Conservation (phyloP, 208 protist species). For the Acanthamoeba rhysodes region DNA sequence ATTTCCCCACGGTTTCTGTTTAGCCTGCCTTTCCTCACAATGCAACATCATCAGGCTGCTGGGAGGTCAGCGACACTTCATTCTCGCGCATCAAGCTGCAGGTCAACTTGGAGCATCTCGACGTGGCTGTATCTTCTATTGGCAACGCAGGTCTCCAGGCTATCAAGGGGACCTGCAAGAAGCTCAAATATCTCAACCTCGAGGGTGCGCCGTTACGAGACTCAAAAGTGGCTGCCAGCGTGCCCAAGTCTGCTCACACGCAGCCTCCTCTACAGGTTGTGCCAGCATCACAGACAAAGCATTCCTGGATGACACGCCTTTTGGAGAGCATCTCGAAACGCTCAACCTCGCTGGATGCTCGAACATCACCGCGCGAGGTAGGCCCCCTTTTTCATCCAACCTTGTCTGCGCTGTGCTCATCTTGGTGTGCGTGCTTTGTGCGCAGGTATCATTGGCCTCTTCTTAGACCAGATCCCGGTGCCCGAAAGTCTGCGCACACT, state of each 20-base stretch:
- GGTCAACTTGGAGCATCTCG: not conserved
- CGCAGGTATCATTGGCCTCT: not conserved
- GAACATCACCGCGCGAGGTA: slow-evolving; percentile 14
- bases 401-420: not conserved
- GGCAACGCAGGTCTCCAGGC: not conserved
- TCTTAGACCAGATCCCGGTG: slow-evolving; percentile 4
- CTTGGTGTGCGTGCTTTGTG: too few relatives aligned
- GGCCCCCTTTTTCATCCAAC: not conserved
- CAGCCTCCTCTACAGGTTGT: not conserved
- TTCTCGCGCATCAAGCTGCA: slow-evolving; percentile 58
- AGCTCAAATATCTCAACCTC: slow-evolving; percentile 54
- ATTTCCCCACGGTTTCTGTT: not conserved
- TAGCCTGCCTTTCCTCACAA: not conserved
- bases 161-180: not conserved
- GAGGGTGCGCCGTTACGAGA: not conserved
- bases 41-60: slow-evolving; percentile 35
- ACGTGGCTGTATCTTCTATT: slow-evolving; percentile 42
- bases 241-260: not conserved
- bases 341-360: slow-evolving; percentile 58
- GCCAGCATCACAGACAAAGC: slow-evolving; percentile 51
- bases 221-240: not conserved
- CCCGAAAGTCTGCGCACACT: slow-evolving; percentile 28
- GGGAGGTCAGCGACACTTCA: slow-evolving; percentile 55
- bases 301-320: slow-evolving; percentile 11
- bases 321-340: slow-evolving; percentile 45